Percentiles rank a stretch among this genome's conserved stretches.
These are phyloP conservation scores for Clathrus columnatus DNA, from an alignment of 768 basidiomycete genomes.

Conservation along the genomic window DNA sequence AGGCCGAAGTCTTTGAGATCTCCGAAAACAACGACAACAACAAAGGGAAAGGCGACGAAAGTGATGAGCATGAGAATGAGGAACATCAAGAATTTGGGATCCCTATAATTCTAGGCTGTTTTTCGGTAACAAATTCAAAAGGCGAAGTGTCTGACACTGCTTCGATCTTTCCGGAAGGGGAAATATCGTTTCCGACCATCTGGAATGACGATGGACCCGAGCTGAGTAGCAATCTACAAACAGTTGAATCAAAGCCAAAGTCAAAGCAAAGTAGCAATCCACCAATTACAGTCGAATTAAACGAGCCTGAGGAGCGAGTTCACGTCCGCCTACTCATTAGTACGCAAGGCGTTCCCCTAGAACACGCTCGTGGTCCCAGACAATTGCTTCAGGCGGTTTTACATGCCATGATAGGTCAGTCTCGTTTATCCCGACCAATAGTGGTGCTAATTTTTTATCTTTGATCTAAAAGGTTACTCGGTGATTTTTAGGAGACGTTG, in stretches of 20 bases:
- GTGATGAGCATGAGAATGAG: no score
- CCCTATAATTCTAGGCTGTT: neutral
- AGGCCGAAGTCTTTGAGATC: neutral
- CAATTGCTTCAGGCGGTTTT: neutral
- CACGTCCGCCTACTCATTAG: neutral
- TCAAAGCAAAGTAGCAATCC: neutral
- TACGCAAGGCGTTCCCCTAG: neutral
- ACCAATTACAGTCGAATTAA: no score
- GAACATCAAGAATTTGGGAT: neutral
- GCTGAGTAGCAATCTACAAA: neutral
- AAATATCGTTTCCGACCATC: no score
- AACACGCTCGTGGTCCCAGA: neutral
- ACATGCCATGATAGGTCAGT: slow-evolving; percentile 10
- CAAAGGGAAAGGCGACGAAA: no score
- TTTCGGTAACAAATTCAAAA: neutral
- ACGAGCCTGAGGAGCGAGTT: neutral
- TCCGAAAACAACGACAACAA: no score
- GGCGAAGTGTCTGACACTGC: neutral
- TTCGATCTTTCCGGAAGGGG: neutral
- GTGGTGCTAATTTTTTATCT: neutral
- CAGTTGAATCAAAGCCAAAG: neutral
- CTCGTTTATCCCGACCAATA: neutral
- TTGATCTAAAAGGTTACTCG: neutral
- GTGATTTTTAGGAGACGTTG: slow-evolving; percentile 1
- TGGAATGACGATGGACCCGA: no score